Evolutionary conservation across 2,329 filamentous ascomycete genomes (phyloP), one percentile per base, ranked within the genome.

Genomic region (Colletotrichum spaethianum): DNA sequence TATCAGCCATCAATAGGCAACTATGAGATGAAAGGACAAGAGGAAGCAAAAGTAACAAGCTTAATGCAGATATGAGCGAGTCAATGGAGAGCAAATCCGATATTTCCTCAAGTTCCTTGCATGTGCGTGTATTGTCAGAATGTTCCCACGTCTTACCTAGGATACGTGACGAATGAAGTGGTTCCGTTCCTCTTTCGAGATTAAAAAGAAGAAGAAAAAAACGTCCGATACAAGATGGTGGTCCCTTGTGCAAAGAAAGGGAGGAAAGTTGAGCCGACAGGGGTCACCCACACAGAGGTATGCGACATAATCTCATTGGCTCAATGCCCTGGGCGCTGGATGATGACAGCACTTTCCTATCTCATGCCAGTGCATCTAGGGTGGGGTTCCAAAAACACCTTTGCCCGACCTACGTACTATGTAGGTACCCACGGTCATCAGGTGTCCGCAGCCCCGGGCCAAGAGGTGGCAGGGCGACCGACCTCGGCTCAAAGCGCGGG

Each of bases 301-400:
- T 72, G 56, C 23, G 40, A 63, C 48, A 36, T 59, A 69, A 72
- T 72, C 40, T 72, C 26, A 68, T 68, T 72, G 69, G 69, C 52
- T 59, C 50, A 72, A 69, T 68, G 69, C 64, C 50, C 36, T 50
- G 48, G 12, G 6, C 16, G 12, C 12, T 38, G 44, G 38, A 20
- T 48, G 44, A 64, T 57, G 42, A 59, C 40, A 53, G 48, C 23
- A 59, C 63, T 70, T 70, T 60, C 28, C 44, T 28, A 53, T 48
- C 63, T 67, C 63, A 67, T 70, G 67, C 63, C 57, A 61, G 57
- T 55, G 48, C 38, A 56, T 31, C 42, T 53, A 56, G 36, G 23
- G 40, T 20, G 57, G 64, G 44, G 44, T 48, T 48, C 63, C 56
- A 59, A 40, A 61, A 20, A 28, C 18, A n/a, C 9, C 31, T n/a